A percentile compares a stretch with the other conserved stretches of the same genome.
phyloP scores from a whole-genome alignment of 768 basidiomycete species.

The Roridomyces roridus region DNA sequence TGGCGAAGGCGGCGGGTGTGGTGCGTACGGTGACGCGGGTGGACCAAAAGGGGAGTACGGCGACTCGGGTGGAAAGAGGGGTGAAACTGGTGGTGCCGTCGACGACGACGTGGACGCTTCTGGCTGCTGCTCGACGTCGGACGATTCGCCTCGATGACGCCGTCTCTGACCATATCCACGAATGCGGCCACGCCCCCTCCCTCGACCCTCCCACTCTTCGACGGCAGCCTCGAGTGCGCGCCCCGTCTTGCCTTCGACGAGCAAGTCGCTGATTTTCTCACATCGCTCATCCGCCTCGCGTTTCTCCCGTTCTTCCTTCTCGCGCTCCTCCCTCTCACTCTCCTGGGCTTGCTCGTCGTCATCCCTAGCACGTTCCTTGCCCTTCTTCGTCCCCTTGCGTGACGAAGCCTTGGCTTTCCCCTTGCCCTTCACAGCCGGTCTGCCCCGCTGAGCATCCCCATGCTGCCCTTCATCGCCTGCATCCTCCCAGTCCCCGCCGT shows the following conservation, averaged over 20 bases:
- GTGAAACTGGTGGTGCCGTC: background rate
- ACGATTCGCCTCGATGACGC: background rate
- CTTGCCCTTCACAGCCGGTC: conserved; percentile 20
- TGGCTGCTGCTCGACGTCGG: background rate
- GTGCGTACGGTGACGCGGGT: background rate
- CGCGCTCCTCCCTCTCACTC: conserved; percentile 42
- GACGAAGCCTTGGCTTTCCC: background rate
- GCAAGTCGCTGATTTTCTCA: conserved; percentile 66
- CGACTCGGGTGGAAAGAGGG: background rate
- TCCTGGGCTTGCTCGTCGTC: conserved; percentile 8
- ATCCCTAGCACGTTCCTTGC: conserved; percentile 23
- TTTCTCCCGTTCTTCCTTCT: conserved; percentile 32
- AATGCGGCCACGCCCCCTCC: background rate
- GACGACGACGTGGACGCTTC: background rate
- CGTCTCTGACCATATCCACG: background rate
- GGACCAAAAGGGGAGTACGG: background rate
- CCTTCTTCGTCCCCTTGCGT: conserved; percentile 34
- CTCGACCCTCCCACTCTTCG: conserved; percentile 59
- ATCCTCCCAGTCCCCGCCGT: conserved; percentile 5
- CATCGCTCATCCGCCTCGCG: conserved; percentile 50
- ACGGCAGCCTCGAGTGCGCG: conserved; percentile 65
- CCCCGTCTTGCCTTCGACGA: conserved; percentile 73
- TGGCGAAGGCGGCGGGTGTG: background rate
- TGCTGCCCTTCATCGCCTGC: conserved; percentile 23
- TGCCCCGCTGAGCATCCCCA: conserved; percentile 35